Percentiles rank a stretch among this genome's conserved stretches.
These are phyloP conservation scores for Diplodia mutila DNA, from an alignment of 2,329 filamentous ascomycete species.

Conservation along the genomic window DNA sequence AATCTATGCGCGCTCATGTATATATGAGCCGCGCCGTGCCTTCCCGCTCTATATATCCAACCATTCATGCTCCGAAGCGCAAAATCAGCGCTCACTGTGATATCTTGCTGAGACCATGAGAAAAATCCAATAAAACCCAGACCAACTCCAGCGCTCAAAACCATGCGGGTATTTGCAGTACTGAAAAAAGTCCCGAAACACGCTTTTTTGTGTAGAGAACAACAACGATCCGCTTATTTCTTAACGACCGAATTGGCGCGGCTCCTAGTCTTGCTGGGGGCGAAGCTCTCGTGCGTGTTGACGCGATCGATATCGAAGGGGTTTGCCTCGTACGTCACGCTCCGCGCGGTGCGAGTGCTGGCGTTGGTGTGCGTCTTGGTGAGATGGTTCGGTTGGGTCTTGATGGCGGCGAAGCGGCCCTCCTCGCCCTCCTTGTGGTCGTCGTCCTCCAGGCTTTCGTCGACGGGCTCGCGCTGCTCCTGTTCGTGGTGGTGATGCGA, in stretches of 20 bases:
- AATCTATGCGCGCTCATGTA: background rate
- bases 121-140: background rate
- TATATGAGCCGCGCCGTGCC: background rate
- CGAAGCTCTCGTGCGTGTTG: constrained; percentile 54
- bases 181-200: background rate
- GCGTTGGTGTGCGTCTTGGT: constrained; percentile 32
- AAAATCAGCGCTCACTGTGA: background rate
- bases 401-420: constrained; percentile 43
- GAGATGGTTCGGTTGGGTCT: constrained; percentile 27
- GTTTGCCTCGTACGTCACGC: constrained; percentile 44
- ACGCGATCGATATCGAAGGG: constrained; percentile 56
- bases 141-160: constrained; percentile 13
- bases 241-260: background rate
- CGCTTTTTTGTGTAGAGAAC: background rate
- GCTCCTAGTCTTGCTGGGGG: background rate
- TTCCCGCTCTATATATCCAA: background rate
- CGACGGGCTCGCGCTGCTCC: constrained; percentile 14
- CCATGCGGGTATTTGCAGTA: background rate
- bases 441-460: constrained; percentile 30
- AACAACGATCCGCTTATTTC: background rate
- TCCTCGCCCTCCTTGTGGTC: constrained; percentile 28
- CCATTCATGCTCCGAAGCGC: background rate
- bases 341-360: constrained; percentile 31
- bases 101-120: background rate
- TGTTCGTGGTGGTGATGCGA: background rate